Percentiles rank a stretch among this genome's conserved stretches.
Conservation (phyloP, 306 rosid genomes). For the Trichosanthes truncata region DNA sequence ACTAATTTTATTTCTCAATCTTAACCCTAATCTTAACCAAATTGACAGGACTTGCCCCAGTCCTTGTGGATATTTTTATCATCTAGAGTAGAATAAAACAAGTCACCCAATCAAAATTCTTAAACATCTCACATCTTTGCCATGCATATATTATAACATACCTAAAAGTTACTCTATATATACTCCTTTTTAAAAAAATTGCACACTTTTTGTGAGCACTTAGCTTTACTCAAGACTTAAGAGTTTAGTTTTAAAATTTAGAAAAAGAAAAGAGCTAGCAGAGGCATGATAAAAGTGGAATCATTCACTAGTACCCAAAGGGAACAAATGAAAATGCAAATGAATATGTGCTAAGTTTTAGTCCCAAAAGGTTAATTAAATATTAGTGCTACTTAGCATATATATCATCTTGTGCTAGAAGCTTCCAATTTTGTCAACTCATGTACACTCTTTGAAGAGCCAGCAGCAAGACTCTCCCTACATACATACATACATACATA, state of each 20-base stretch:
- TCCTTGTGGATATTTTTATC: neutral
- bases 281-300: neutral
- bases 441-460: neutral
- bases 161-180: neutral
- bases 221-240: neutral
- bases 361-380: neutral
- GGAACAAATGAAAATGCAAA: neutral
- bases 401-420: neutral
- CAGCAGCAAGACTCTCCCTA: neutral
- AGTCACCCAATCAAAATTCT: too few relatives aligned
- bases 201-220: neutral
- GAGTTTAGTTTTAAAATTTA: neutral
- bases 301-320: neutral
- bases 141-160: neutral
- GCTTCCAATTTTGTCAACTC: neutral
- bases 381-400: neutral
- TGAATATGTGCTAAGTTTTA: neutral
- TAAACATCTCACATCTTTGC: neutral
- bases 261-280: neutral
- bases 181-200: too few relatives aligned
- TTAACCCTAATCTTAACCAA: neutral
- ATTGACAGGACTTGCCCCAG: neutral
- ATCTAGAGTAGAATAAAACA: too few relatives aligned
- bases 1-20: too few relatives aligned
- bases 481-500: too few relatives aligned